These are phyloP conservation scores for Uncinocarpus reesii DNA, from an alignment of 2,329 filamentous ascomycete genomes.

Conservation along the genomic window DNA sequence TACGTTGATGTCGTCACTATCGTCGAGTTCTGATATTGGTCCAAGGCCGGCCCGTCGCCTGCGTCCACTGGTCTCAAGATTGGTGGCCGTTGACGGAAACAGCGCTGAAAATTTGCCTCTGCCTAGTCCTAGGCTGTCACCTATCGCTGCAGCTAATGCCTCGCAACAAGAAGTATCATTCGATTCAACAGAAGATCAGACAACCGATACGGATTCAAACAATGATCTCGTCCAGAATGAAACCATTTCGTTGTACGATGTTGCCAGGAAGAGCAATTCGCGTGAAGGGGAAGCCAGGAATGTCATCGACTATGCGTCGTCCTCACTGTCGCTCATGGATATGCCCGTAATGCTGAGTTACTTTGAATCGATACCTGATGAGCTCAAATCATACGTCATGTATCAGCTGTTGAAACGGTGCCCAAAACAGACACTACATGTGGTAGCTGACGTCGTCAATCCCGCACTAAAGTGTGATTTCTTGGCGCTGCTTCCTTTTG, in stretches of 20 bases:
- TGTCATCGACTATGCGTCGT: slow-evolving; percentile 23
- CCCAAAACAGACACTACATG: slow-evolving; percentile 74
- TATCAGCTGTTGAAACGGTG: slow-evolving; percentile 87
- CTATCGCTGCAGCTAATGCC: slow-evolving; percentile 65
- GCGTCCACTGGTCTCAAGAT: slow-evolving; percentile 28
- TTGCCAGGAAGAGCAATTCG: too few species aligned
- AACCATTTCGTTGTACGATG: background rate
- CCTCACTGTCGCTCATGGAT: slow-evolving; percentile 51
- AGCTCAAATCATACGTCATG: slow-evolving; percentile 93
- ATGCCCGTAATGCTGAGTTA: slow-evolving; percentile 78
- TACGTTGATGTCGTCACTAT: background rate
- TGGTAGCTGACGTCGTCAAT: slow-evolving; percentile 83
- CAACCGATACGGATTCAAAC: slow-evolving; percentile 35
- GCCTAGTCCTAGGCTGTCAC: slow-evolving; percentile 87
- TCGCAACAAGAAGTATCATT: slow-evolving; percentile 36
- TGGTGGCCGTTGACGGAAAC: slow-evolving; percentile 11
- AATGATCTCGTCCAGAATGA: slow-evolving; percentile 41
- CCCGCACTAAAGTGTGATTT: slow-evolving; percentile 94
- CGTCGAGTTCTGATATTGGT: background rate
- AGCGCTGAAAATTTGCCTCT: slow-evolving; percentile 65
- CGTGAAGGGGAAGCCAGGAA: background rate
- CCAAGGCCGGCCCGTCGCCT: slow-evolving; percentile 21
- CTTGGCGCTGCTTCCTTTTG: slow-evolving; percentile 67
- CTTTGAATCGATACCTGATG: slow-evolving; percentile 81
- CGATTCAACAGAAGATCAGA: slow-evolving; percentile 32